Base-by-base conservation (phyloP, 2,329 filamentous ascomycete species). In the Fusarium pininemorale region DNA sequence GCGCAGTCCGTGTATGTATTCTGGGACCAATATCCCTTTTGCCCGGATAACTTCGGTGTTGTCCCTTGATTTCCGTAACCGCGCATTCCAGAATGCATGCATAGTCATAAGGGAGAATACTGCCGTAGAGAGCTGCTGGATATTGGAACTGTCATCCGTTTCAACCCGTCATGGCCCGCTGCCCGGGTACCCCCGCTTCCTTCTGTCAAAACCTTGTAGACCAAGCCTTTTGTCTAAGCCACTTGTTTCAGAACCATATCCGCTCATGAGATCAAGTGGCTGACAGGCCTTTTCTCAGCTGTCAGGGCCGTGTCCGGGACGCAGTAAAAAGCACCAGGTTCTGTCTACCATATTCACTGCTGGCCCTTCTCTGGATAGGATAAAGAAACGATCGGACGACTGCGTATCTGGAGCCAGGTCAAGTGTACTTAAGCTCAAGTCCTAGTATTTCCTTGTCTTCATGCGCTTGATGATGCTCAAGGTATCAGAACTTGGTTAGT, bases 171-270 rank as follows among this genome's bases (percentile, higher is more conserved):
- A 47, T 63, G 42, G 57, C 56, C 51, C n/a, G 30, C 22, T 35
- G 16, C 48, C 22, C 51, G 59, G 73, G 66, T 57, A 63, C 38
- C 69, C 74, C 66, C 42, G 70, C 65, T 61, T 44, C 28, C 26
- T 38, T 37, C 41, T 45, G 45, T 44, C 58, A 55, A 42, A 32
- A 30, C 24, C n/a, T 57, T 66, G 69, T 66, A 62, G 64, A 64
- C 63, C 55, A 35, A 68, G 62, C 58, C 32, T 76, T 70, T 76
- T 70, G 63, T 63, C 54, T 63, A 76, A 76, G 77, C 77, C 72
- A 77, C 75, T 71, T 67, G 75, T 78, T 78, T 78, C 77, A 77
- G 72, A 77, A 69, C 35, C 38, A 69, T 35, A 57, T 57, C 44
- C 48, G 30, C 37, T 60, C 63, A 61, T n/a, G 42, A 65, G 63